Base-by-base conservation (phyloP, 805 yeast genomes). In the Hanseniaspora nectarophila region DNA sequence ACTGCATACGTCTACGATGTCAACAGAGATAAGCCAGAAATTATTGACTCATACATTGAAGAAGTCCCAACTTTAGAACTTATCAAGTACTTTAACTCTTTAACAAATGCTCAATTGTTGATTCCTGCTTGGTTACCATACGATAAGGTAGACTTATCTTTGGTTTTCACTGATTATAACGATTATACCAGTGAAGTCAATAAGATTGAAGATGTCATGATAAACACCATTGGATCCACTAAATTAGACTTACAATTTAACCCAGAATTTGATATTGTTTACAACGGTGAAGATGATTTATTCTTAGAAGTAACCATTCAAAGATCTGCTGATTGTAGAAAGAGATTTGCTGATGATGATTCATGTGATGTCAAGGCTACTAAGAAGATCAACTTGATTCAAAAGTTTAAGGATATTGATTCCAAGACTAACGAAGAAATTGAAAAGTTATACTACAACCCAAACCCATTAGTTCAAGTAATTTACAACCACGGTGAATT, bases 251-350 rank as follows among this genome's bases (percentile, higher is more conserved):
- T 61, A 9, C 55, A 59, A 13, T 59, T 62, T 45, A 59, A 54
- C 29, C 50, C 53, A 28, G 43, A 57, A 35, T 67, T 68, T 55
- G 70, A 68, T 1, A 60, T 70, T 42, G 16, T 18, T 3, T 49
- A 33, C 18, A 49, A 49, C 20, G 53, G 53, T 20, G 45, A 40
- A 23, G 12, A 38, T 28, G 51, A 52, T 8, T 42, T 70, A 2
- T 69, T 57, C 53, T 63, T 67, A 26, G 72, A 70, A 42, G 52
- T 67, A 5, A 58, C 56, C 38, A 54, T 66, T 28, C 37, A 56
- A 28, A 53, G 56, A 54, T 56, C 59, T 23, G 20, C 43, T 26
- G 57, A 56, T 18, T 57, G 57, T 37, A 38, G 51, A 24, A 45
- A 48, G 15, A 57, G 55, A 8, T 58, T 60, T 10, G 49, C 45